phyloP scores from a whole-genome alignment of 1,284 basidiomycete species.

The Boletellus dicymbophilus region DNA sequence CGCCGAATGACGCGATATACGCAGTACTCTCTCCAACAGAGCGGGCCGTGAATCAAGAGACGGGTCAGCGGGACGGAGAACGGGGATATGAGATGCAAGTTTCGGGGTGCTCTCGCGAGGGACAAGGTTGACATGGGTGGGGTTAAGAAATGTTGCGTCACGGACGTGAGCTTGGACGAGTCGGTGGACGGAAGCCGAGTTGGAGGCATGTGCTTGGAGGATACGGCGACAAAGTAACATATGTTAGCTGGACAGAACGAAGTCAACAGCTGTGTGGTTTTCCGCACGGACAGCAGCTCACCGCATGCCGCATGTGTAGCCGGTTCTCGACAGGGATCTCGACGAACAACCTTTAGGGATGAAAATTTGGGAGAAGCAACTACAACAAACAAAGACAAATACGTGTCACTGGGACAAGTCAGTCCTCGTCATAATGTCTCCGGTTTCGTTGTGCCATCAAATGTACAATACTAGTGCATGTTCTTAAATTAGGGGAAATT shows the following conservation, averaged over 20 bases:
- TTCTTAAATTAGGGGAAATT: too few relatives aligned
- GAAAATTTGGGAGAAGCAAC: constrained; percentile 31
- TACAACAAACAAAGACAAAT: constrained; percentile 31
- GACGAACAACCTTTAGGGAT: constrained; percentile 17
- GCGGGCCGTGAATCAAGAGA: constrained; percentile 7
- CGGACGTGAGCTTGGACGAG: constrained; percentile 26
- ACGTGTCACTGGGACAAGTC: constrained; percentile 1
- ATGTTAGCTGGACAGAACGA: constrained; percentile 55
- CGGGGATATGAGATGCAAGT: not conserved
- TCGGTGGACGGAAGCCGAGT: constrained; percentile 22
- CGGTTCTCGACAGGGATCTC: constrained; percentile 27
- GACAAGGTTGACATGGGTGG: constrained; percentile 21
- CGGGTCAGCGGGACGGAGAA: not conserved
- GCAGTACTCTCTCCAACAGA: constrained; percentile 29
- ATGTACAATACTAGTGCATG: too few relatives aligned
- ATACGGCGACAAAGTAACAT: constrained; percentile 59
- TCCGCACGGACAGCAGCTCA: constrained; percentile 27
- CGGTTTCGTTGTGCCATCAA: too few relatives aligned
- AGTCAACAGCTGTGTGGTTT: not conserved
- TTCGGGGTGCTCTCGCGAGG: constrained; percentile 16
- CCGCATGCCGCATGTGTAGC: constrained; percentile 50
- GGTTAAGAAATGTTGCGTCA: constrained; percentile 23
- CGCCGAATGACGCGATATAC: constrained; percentile 30
- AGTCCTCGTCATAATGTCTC: too few relatives aligned
- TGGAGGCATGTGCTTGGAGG: constrained; percentile 38